Evolutionary conservation across 352 stramenopile genomes (phyloP).

Genomic region (Globisporangium sylvaticum): DNA sequence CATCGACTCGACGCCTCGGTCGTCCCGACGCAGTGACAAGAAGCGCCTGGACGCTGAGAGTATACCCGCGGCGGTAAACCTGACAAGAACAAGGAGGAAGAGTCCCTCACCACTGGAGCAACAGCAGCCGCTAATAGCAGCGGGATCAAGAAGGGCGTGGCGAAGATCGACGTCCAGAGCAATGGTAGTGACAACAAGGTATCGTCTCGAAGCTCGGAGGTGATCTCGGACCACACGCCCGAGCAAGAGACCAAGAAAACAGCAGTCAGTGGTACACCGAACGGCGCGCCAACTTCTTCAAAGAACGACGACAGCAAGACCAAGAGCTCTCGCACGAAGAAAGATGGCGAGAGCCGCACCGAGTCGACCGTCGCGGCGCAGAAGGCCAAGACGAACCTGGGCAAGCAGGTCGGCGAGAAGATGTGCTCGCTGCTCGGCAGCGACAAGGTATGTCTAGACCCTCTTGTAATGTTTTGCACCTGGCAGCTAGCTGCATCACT

Average conservation of each 20-base stretch:
- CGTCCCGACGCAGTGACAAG: constrained; percentile 22
- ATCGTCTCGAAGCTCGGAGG: constrained; percentile 13
- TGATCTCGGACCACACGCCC: constrained; percentile 15
- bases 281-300: not conserved
- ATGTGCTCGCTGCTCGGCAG: constrained; percentile 76
- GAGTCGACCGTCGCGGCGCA: constrained; percentile 28
- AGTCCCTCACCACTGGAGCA: not conserved
- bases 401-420: constrained; percentile 78
- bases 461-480: not conserved
- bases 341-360: constrained; percentile 53
- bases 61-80: not conserved
- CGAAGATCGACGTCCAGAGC: constrained; percentile 30
- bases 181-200: constrained; percentile 18
- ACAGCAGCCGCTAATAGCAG: not conserved
- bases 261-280: not conserved
- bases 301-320: constrained; percentile 5
- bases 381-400: constrained; percentile 42
- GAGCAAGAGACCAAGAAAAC: constrained; percentile 17
- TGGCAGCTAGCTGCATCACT: not conserved
- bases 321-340: constrained; percentile 22
- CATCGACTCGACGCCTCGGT: constrained; percentile 21
- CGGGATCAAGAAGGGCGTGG: constrained; percentile 30
- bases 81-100: not conserved
- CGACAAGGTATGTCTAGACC: constrained; percentile 38
- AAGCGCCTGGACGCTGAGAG: constrained; percentile 9